A percentile compares a stretch with the other conserved stretches of the same genome.
These are phyloP conservation scores for Pichia sp. DNA, from an alignment of 1,139 yeast genomes.

Conservation along the genomic window DNA sequence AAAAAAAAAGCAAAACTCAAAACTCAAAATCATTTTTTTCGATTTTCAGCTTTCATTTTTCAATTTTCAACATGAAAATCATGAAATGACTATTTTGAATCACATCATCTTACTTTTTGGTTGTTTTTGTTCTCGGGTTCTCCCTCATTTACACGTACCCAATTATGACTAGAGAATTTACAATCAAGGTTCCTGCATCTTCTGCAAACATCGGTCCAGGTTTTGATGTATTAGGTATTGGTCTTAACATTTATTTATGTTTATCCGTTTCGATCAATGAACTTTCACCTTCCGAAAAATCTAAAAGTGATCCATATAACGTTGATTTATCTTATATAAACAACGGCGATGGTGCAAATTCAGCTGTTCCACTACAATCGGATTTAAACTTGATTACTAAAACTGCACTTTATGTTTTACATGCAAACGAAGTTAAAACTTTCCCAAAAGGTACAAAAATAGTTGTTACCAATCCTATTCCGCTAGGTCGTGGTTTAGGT, in stretches of 20 bases:
- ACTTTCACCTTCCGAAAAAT: conserved; percentile 44
- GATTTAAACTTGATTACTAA: conserved; percentile 82
- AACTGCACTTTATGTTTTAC: conserved; percentile 83
- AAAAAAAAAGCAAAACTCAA: background rate
- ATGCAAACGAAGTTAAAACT: conserved; percentile 65
- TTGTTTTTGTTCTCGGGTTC: background rate
- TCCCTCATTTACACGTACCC: background rate
- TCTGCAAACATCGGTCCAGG: conserved; percentile 99
- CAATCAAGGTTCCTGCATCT: conserved; percentile 85
- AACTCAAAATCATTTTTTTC: background rate
- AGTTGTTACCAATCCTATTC: conserved; percentile 82
- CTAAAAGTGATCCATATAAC: conserved; percentile 54
- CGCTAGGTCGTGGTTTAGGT: conserved; percentile 93
- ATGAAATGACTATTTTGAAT: background rate
- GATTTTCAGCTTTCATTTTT: background rate
- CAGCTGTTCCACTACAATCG: conserved; percentile 61
- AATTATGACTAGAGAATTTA: conserved; percentile 35
- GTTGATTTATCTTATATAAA: conserved; percentile 61
- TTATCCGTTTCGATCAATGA: conserved; percentile 42
- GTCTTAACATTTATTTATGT: conserved; percentile 67
- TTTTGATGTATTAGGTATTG: conserved; percentile 91
- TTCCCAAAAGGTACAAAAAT: conserved; percentile 85
- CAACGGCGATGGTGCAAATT: conserved; percentile 63
- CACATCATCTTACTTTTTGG: background rate
- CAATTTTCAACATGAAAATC: background rate